Conservation (phyloP, 768 basidiomycete genomes). For the Psilocybe azurescens region DNA sequence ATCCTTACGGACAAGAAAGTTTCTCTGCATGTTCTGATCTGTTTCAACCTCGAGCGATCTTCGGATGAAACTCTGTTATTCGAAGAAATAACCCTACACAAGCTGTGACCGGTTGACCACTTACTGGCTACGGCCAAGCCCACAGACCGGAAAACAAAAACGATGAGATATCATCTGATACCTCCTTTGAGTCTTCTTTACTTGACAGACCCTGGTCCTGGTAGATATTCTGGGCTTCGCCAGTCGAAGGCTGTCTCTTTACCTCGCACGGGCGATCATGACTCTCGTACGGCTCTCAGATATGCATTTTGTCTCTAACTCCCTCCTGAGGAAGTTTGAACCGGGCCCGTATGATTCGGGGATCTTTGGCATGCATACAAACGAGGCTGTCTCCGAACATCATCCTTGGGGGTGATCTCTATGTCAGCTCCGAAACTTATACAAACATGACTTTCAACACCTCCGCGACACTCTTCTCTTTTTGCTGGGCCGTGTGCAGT, state of each 20-base stretch:
- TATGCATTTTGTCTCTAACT: conserved; percentile 1
- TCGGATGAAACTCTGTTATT: too few relatives aligned
- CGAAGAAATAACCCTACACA: too few relatives aligned
- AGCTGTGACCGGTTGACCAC: too few relatives aligned
- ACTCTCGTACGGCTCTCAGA: conserved; percentile 15
- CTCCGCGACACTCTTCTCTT: too few relatives aligned
- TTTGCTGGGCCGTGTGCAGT: too few relatives aligned
- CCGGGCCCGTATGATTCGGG: neutral
- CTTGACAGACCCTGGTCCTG: neutral
- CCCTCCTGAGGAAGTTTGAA: neutral
- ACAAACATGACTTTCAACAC: neutral
- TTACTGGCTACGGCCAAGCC: too few relatives aligned
- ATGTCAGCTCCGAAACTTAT: too few relatives aligned
- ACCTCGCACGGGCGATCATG: conserved; percentile 17
- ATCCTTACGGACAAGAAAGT: neutral
- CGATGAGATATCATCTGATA: neutral
- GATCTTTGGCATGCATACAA: neutral
- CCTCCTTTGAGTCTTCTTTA: neutral
- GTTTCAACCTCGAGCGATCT: neutral
- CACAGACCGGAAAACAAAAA: too few relatives aligned
- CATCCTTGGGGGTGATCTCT: too few relatives aligned
- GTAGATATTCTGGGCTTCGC: neutral
- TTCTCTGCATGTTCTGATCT: neutral
- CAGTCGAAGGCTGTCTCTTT: neutral
- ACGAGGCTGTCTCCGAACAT: neutral